Evolutionary conservation across 2,329 filamentous ascomycete species (phyloP).

Genomic region (Basipetospora chlamydospora): DNA sequence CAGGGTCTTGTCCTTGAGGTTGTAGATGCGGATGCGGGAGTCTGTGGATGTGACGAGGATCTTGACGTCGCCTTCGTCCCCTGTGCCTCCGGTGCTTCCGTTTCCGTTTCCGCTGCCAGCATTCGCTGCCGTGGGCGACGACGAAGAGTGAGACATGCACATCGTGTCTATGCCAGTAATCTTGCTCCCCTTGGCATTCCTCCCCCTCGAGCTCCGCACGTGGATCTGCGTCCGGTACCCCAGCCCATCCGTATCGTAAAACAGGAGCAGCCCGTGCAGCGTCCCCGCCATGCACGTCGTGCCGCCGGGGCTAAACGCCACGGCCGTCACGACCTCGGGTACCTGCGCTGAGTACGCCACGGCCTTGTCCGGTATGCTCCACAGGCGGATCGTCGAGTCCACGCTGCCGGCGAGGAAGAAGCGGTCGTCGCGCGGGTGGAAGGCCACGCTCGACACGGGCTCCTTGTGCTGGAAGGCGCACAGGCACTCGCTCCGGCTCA

Average conservation of each 20-base stretch:
- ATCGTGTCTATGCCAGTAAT: conserved; percentile 86
- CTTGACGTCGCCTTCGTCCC: conserved; percentile 53
- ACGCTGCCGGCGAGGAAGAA: conserved; percentile 93
- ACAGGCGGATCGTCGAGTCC: conserved; percentile 74
- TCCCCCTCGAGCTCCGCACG: conserved; percentile 81
- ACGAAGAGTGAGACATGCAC: conserved; percentile 27
- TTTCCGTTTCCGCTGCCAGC: too few species aligned
- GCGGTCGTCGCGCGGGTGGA: conserved; percentile 86
- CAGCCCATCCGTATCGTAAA: conserved; percentile 85
- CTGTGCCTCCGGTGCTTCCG: conserved; percentile 11
- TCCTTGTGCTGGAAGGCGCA: conserved; percentile 92
- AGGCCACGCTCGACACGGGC: conserved; percentile 86
- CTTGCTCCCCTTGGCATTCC: conserved; percentile 92
- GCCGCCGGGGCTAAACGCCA: conserved; percentile 85
- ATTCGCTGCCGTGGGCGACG: too few species aligned
- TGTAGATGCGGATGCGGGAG: conserved; percentile 81
- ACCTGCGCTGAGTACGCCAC: conserved; percentile 69
- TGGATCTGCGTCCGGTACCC: conserved; percentile 77
- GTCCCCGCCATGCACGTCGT: conserved; percentile 81
- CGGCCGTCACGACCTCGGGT: conserved; percentile 82
- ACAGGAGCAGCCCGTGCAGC: conserved; percentile 69
- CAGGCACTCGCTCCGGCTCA: conserved; percentile 70
- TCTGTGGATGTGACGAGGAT: conserved; percentile 90
- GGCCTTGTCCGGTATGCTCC: conserved; percentile 95
- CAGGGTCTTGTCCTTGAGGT: conserved; percentile 66